phyloP scores from a whole-genome alignment of 371 early-diverging fungal genomes.

The Rhizomucor miehei region DNA sequence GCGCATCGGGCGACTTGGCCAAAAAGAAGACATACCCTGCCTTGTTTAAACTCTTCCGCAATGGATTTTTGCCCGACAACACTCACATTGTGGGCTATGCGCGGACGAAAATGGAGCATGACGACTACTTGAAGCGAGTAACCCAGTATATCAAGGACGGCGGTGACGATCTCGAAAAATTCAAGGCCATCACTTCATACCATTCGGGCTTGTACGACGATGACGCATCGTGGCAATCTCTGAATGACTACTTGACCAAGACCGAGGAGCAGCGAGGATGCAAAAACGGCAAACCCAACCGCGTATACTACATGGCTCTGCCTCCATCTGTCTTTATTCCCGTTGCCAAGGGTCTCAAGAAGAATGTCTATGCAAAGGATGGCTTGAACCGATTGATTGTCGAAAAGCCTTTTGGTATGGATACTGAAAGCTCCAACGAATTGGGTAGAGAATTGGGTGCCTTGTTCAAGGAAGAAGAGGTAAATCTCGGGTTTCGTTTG shows the following conservation, averaged over 20 bases:
- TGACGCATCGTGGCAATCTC: conserved; percentile 63
- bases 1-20: conserved; percentile 91
- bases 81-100: conserved; percentile 93
- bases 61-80: conserved; percentile 75
- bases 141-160: conserved; percentile 70
- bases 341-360: conserved; percentile 76
- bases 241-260: conserved; percentile 58
- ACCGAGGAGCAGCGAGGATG: conserved; percentile 41
- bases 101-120: conserved; percentile 78
- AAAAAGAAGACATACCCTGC: conserved; percentile 98
- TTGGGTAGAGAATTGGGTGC: conserved; percentile 69
- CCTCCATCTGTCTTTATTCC: conserved; percentile 95
- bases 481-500: conserved; percentile 9
- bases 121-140: conserved; percentile 80
- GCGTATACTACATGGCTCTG: conserved; percentile 92
- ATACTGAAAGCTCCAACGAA: conserved; percentile 72
- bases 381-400: conserved; percentile 83
- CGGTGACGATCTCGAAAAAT: conserved; percentile 51
- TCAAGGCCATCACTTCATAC: conserved; percentile 81
- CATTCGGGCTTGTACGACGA: conserved; percentile 90
- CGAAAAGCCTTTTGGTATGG: conserved; percentile 98
- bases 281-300: conserved; percentile 23
- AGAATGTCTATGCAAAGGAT: conserved; percentile 56
- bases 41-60: conserved; percentile 79
- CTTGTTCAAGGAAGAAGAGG: conserved; percentile 81